phyloP scores from a whole-genome alignment of 2,329 filamentous ascomycete species.

The Ilyonectria mors-panacis region DNA sequence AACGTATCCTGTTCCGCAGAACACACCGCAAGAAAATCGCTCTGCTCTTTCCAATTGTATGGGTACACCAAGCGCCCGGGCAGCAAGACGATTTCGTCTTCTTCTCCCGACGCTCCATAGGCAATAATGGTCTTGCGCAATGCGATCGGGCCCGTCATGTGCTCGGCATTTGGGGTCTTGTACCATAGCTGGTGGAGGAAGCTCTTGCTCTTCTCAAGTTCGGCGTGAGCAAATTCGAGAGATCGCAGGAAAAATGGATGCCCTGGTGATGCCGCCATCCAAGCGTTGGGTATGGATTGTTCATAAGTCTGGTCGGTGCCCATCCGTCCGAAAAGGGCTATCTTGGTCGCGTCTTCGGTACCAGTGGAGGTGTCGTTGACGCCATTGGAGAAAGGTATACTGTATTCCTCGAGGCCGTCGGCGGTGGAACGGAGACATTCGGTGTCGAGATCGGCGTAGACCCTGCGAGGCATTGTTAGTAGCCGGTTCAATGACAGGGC shows the following conservation, averaged over 20 bases:
- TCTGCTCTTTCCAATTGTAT: conserved; percentile 43
- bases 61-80: conserved; percentile 45
- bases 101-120: conserved; percentile 10
- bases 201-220: conserved; percentile 25
- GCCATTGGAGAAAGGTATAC: conserved; percentile 22
- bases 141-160: conserved; percentile 36
- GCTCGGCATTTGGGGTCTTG: conserved; percentile 29
- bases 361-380: background rate
- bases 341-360: background rate
- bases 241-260: conserved; percentile 53
- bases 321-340: conserved; percentile 52
- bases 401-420: conserved; percentile 44
- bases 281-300: conserved; percentile 55
- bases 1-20: conserved; percentile 39
- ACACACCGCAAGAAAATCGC: conserved; percentile 33
- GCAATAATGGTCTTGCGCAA: conserved; percentile 28
- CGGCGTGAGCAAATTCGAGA: conserved; percentile 31
- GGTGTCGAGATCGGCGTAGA: conserved; percentile 44
- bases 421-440: conserved; percentile 49
- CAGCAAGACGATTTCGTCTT: conserved; percentile 41
- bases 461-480: conserved; percentile 22
- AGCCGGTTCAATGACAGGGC: background rate
- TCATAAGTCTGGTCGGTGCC: conserved; percentile 46
- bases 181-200: conserved; percentile 10
- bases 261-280: conserved; percentile 54